Conservation (phyloP, 169 alveolate genomes). For the Plasmodium fragile region DNA sequence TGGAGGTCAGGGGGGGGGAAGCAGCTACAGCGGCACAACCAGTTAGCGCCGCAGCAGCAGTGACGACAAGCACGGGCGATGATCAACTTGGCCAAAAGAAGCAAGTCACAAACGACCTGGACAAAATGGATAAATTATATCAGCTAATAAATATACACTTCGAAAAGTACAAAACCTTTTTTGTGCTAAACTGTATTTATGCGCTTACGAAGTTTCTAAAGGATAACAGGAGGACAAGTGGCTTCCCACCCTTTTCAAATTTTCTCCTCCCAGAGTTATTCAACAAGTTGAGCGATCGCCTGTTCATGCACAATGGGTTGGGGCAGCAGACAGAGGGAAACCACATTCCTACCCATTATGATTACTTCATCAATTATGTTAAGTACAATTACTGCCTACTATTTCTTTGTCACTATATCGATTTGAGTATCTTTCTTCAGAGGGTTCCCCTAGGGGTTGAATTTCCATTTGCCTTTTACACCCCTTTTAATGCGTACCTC, state of each 20-base stretch:
- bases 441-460: neutral
- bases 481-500: slow-evolving; percentile 63
- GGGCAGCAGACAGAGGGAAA: neutral
- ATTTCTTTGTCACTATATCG: slow-evolving; percentile 23
- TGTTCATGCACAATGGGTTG: neutral
- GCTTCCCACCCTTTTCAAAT: slow-evolving; percentile 4
- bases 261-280: slow-evolving; percentile 28
- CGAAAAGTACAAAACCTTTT: slow-evolving; percentile 25
- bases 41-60: too few species aligned
- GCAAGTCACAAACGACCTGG: neutral
- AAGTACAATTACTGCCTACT: slow-evolving; percentile 48
- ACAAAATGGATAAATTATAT: slow-evolving; percentile 13
- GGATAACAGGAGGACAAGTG: slow-evolving; percentile 19
- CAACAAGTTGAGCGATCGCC: slow-evolving; percentile 3
- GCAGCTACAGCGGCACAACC: neutral
- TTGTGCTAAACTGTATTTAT: slow-evolving; percentile 42
- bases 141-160: slow-evolving; percentile 15
- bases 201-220: slow-evolving; percentile 37
- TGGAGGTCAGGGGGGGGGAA: neutral
- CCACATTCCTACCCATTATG: neutral
- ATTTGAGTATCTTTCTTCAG: neutral
- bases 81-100: too few species aligned
- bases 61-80: neutral
- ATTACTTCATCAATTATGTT: slow-evolving; percentile 40
- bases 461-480: slow-evolving; percentile 20